These are phyloP conservation scores for Xerocomellus dryophilus DNA, from an alignment of 768 basidiomycete species.

Conservation along the genomic window DNA sequence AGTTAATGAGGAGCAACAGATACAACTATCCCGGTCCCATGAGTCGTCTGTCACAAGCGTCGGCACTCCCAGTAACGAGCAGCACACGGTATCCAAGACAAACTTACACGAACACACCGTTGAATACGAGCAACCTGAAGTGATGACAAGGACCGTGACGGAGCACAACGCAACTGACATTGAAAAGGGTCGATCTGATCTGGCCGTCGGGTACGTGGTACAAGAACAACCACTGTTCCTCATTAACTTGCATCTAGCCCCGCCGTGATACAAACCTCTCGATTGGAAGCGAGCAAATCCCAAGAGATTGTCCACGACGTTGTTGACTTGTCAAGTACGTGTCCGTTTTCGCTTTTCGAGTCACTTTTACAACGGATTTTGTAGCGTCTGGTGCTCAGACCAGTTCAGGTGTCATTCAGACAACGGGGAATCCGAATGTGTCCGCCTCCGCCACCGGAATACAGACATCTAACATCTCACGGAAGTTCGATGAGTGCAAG, in stretches of 20 bases:
- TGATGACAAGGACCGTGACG: neutral
- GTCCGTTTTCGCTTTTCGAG: neutral
- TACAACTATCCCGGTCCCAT: neutral
- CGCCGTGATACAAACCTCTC: neutral
- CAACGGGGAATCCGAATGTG: neutral
- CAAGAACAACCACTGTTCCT: neutral
- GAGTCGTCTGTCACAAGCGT: neutral
- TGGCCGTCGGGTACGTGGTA: neutral
- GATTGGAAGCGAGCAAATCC: neutral
- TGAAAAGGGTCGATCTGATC: neutral
- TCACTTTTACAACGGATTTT: neutral
- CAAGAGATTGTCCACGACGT: no score
- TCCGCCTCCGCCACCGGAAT: neutral
- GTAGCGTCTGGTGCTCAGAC: neutral
- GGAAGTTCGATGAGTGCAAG: neutral
- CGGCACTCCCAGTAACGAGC: neutral
- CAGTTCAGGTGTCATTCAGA: no score
- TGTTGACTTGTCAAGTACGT: neutral
- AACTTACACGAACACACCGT: neutral
- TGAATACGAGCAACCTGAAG: neutral
- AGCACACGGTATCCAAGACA: neutral
- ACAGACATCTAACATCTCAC: neutral
- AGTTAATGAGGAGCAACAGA: neutral
- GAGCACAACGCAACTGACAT: neutral
- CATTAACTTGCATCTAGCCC: neutral